Conservation (phyloP, 108 stramenopile genomes). For the Pseudonitzschia multistriata region DNA sequence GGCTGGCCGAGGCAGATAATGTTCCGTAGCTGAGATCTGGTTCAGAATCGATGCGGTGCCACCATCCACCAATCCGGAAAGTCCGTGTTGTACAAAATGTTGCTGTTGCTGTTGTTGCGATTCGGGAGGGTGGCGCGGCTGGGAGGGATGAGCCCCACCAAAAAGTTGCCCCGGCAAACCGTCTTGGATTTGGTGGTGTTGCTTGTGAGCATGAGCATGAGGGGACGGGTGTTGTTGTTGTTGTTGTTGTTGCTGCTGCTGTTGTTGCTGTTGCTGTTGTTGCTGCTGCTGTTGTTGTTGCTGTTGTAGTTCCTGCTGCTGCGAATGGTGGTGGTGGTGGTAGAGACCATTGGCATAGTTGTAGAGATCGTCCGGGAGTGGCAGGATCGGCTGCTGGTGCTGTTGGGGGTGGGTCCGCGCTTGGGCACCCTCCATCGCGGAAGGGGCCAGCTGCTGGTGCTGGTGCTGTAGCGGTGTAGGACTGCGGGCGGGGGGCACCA, state of each 20-base stretch:
- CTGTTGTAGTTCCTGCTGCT: neutral
- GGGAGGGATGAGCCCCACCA: neutral
- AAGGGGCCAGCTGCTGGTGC: neutral
- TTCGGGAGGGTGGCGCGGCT: neutral
- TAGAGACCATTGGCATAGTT: neutral
- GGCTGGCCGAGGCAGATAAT: neutral
- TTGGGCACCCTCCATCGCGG: neutral
- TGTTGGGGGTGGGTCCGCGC: neutral
- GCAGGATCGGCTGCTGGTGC: neutral
- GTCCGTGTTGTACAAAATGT: neutral
- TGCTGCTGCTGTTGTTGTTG: constrained; percentile 7
- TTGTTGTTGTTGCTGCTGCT: neutral
- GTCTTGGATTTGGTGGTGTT: neutral
- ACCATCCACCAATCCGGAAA: neutral
- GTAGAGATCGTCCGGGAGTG: neutral
- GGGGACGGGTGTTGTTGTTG: neutral
- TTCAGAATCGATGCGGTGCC: neutral
- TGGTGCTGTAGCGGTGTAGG: too few species aligned
- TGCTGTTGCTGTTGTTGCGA: neutral
- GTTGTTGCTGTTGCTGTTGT: neutral
- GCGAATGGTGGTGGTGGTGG: neutral
- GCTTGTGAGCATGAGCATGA: neutral
- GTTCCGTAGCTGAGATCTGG: neutral
- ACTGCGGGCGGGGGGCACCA: too few species aligned
- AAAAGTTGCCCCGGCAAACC: neutral